Percentiles rank a stretch among this genome's conserved stretches.
Evolutionary conservation across 768 basidiomycete species (phyloP).

Genomic region (Naganishia antarctica): DNA sequence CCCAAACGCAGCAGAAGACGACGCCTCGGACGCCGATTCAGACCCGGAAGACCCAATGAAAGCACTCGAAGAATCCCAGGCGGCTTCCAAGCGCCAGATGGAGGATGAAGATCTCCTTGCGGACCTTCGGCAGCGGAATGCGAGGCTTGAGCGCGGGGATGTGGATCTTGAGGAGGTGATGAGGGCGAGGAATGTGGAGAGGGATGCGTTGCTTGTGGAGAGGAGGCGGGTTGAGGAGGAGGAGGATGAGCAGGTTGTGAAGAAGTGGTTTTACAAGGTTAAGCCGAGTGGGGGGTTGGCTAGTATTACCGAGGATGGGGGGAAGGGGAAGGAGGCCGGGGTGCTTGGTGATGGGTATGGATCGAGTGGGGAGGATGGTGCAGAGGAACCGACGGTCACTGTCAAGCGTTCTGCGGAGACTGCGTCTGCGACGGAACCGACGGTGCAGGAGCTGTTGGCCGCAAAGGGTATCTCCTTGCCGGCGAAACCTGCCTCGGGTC

Average conservation of each 20-base stretch:
- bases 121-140: constrained; percentile 65
- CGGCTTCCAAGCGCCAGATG: constrained; percentile 95
- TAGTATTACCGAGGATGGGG: constrained; percentile 27
- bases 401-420: constrained; percentile 40
- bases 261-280: constrained; percentile 77
- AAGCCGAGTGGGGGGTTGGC: constrained; percentile 29
- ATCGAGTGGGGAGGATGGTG: constrained; percentile 24
- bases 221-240: constrained; percentile 65
- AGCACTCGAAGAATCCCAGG: constrained; percentile 82
- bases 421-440: constrained; percentile 35
- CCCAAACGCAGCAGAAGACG: constrained; percentile 48
- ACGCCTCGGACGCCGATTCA: constrained; percentile 45
- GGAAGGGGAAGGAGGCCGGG: constrained; percentile 48
- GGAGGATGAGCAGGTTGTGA: constrained; percentile 86
- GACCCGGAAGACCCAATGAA: constrained; percentile 80
- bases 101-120: constrained; percentile 93
- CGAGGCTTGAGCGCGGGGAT: constrained; percentile 65
- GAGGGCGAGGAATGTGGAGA: constrained; percentile 52
- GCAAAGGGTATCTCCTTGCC: constrained; percentile 40
- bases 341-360: constrained; percentile 29
- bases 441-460: constrained; percentile 43
- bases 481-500: constrained; percentile 20
- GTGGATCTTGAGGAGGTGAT: constrained; percentile 62
- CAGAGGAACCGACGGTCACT: constrained; percentile 35
- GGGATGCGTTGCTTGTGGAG: constrained; percentile 64